These are phyloP conservation scores for Zoysia pacifica DNA, from an alignment of 176 grass and related monocot genomes.

Conservation along the genomic window DNA sequence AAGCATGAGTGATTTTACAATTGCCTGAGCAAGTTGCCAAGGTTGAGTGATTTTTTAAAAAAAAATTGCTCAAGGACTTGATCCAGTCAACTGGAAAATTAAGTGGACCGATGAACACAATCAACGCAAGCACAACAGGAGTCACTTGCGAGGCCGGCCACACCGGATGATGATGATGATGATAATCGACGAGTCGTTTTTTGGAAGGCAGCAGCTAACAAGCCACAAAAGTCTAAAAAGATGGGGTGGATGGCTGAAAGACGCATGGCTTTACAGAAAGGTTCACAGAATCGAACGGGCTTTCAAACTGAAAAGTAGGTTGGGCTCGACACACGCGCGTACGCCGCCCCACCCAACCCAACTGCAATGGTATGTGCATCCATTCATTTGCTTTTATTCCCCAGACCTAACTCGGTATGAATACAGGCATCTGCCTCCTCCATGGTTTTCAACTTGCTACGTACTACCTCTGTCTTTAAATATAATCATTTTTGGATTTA, in stretches of 20 bases:
- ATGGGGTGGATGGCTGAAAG: slow-evolving; percentile 41
- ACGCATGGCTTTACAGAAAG: slow-evolving; percentile 46
- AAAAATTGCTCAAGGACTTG: background rate
- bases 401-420: slow-evolving; percentile 31
- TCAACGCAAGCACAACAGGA: background rate
- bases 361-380: slow-evolving; percentile 75
- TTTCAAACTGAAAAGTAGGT: slow-evolving; percentile 75
- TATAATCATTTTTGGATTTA: too few relatives aligned
- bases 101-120: too few relatives aligned
- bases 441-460: too few relatives aligned
- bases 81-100: too few relatives aligned
- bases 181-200: too few relatives aligned
- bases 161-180: background rate
- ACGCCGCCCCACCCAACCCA: slow-evolving; percentile 7
- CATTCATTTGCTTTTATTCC: slow-evolving; percentile 72
- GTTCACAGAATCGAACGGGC: slow-evolving; percentile 49
- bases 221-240: slow-evolving; percentile 43
- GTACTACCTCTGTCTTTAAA: too few relatives aligned
- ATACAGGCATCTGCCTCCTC: too few relatives aligned
- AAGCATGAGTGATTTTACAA: slow-evolving; percentile 10
- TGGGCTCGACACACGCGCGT: background rate
- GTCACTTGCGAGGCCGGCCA: slow-evolving; percentile 17
- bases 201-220: background rate
- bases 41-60: slow-evolving; percentile 5
- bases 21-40: background rate